phyloP scores from a whole-genome alignment of 2,329 filamentous ascomycete genomes.

The Nothopassalora personata region DNA sequence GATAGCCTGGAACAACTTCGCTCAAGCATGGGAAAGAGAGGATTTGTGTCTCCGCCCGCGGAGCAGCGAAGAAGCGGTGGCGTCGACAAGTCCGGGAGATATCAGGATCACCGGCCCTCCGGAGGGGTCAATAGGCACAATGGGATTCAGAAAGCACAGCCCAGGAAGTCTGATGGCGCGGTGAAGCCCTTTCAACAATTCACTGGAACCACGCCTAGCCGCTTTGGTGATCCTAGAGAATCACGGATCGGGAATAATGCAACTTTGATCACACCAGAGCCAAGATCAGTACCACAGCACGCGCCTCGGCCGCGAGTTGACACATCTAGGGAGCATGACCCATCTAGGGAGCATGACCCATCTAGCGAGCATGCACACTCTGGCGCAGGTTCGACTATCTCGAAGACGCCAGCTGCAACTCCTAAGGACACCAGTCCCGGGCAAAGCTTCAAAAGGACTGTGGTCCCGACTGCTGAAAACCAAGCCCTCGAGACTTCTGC shows the following conservation, averaged over 20 bases:
- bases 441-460: not conserved
- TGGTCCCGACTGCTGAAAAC: not conserved
- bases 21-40: not conserved
- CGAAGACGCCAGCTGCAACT: not conserved
- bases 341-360: too few species aligned
- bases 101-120: not conserved
- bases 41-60: not conserved
- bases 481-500: slow-evolving; percentile 1
- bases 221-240: not conserved
- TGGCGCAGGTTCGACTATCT: not conserved
- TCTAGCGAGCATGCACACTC: not conserved
- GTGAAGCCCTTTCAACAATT: not conserved
- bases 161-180: not conserved
- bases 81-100: not conserved
- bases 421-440: not conserved
- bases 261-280: not conserved
- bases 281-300: not conserved
- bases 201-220: not conserved
- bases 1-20: not conserved
- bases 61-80: not conserved
- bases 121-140: not conserved
- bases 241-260: not conserved
- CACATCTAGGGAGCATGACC: too few species aligned
- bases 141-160: not conserved
- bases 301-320: too few species aligned